phyloP scores from a whole-genome alignment of 2,329 filamentous ascomycete genomes.

The Hortaea sp. region DNA sequence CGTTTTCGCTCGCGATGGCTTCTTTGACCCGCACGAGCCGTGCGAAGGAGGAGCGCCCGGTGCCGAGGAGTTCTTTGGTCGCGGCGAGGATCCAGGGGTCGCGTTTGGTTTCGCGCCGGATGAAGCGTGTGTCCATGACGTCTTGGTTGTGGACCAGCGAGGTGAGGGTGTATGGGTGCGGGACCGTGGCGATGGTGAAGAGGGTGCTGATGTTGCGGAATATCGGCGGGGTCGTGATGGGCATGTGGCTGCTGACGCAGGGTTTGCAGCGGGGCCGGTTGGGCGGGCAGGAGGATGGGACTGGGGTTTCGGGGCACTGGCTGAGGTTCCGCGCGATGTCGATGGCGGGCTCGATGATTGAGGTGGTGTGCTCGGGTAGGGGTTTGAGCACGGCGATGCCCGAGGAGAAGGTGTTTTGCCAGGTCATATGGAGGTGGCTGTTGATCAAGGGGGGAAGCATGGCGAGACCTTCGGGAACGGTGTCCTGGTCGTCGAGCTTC shows the following conservation, averaged over 20 bases:
- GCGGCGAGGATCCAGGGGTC: conserved; percentile 69
- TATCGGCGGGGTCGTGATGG: conserved; percentile 53
- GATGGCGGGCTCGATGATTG: conserved; percentile 58
- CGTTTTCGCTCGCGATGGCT: conserved; percentile 60
- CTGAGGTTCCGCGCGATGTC: conserved; percentile 66
- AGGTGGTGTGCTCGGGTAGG: conserved; percentile 61
- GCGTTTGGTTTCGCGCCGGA: conserved; percentile 53
- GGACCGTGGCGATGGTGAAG: conserved; percentile 79
- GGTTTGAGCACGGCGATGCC: conserved; percentile 80
- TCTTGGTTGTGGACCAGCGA: conserved; percentile 49
- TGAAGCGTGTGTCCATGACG: conserved; percentile 31
- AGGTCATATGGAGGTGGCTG: conserved; percentile 72
- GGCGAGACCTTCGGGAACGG: conserved; percentile 48
- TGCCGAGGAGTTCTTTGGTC: conserved; percentile 59
- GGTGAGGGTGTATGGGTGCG: conserved; percentile 79
- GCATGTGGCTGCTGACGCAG: conserved; percentile 56
- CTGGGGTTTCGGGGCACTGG: conserved; percentile 62
- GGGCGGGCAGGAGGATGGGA: conserved; percentile 72
- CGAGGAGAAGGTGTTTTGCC: conserved; percentile 66
- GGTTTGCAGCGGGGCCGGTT: conserved; percentile 65
- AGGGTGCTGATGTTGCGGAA: conserved; percentile 62
- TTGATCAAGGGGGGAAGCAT: conserved; percentile 68
- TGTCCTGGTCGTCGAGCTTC: conserved; percentile 43
- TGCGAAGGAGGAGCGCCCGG: conserved; percentile 50
- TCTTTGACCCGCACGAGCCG: conserved; percentile 72